These are phyloP conservation scores for Didymellaceae sp. DNA, from an alignment of 2,329 filamentous ascomycete species.

Conservation along the genomic window DNA sequence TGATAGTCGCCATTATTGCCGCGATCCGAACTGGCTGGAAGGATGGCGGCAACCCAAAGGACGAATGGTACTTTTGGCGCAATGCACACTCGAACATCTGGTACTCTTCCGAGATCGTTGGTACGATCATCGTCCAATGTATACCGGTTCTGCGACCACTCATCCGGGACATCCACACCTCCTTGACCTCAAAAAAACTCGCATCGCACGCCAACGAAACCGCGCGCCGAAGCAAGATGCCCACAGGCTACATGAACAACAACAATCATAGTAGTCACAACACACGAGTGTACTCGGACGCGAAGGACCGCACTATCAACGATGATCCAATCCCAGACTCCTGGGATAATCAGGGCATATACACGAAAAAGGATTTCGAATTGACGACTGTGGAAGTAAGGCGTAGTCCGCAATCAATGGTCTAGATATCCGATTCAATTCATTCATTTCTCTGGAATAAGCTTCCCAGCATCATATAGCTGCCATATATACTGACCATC, in stretches of 20 bases:
- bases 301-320: conserved; percentile 19
- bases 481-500: neutral
- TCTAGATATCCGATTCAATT: conserved; percentile 11
- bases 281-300: conserved; percentile 30
- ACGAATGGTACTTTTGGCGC: conserved; percentile 57
- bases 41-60: conserved; percentile 56
- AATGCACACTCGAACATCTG: conserved; percentile 56
- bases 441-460: neutral
- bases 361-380: conserved; percentile 35
- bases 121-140: conserved; percentile 63
- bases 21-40: conserved; percentile 60
- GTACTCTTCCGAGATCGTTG: conserved; percentile 61
- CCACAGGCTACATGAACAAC: conserved; percentile 7
- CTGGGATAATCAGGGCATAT: conserved; percentile 36
- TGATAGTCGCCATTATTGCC: conserved; percentile 58
- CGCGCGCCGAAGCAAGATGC: conserved; percentile 25
- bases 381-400: conserved; percentile 27
- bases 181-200: conserved; percentile 46
- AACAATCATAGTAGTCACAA: conserved; percentile 22
- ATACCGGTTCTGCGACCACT: conserved; percentile 60
- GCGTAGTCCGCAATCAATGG: conserved; percentile 13
- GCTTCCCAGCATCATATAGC: neutral
- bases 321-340: conserved; percentile 25
- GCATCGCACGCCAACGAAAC: conserved; percentile 23
- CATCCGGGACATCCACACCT: conserved; percentile 51